Percentiles rank a stretch among this genome's conserved stretches.
Conservation (phyloP, 768 basidiomycete genomes). For the Exidia glandulosa region DNA sequence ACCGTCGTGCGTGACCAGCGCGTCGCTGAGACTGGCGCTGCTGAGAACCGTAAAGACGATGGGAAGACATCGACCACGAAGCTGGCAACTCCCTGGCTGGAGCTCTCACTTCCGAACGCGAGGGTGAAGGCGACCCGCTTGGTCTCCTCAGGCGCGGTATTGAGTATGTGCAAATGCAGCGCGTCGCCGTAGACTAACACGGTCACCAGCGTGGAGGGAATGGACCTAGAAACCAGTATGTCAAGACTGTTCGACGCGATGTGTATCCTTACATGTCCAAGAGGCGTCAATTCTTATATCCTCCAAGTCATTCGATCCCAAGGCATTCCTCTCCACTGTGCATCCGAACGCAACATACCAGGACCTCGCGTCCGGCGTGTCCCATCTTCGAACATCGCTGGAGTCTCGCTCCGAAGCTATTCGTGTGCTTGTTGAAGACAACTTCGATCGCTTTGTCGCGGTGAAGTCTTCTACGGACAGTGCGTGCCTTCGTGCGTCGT, state of each 20-base stretch:
- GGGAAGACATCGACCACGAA: constrained; percentile 88
- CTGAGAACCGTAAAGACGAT: constrained; percentile 44
- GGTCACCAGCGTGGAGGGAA: constrained; percentile 47
- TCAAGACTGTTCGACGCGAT: constrained; percentile 10
- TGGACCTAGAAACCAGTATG: constrained; percentile 74
- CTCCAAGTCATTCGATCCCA: constrained; percentile 94
- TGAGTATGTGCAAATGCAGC: too few relatives aligned
- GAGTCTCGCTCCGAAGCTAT: constrained; percentile 93
- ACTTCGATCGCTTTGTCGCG: constrained; percentile 94
- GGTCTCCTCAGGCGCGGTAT: constrained; percentile 44
- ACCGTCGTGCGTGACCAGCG: constrained; percentile 46
- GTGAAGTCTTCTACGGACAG: constrained; percentile 97
- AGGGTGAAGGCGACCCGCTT: constrained; percentile 61
- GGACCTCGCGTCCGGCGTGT: constrained; percentile 72
- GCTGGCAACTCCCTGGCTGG: constrained; percentile 65
- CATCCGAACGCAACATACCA: constrained; percentile 95
- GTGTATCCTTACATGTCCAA: constrained; percentile 16
- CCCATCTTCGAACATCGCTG: constrained; percentile 63
- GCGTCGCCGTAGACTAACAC: too few relatives aligned
- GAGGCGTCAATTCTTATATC: constrained; percentile 75
- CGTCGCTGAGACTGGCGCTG: background rate
- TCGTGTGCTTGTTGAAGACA: constrained; percentile 88
- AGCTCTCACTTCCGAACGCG: constrained; percentile 44
- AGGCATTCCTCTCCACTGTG: constrained; percentile 78
- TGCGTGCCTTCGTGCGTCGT: constrained; percentile 19